Evolutionary conservation across 805 yeast species (phyloP), one percentile per base, ranked within the genome.

Genomic region (Brettanomyces naardenensis): DNA sequence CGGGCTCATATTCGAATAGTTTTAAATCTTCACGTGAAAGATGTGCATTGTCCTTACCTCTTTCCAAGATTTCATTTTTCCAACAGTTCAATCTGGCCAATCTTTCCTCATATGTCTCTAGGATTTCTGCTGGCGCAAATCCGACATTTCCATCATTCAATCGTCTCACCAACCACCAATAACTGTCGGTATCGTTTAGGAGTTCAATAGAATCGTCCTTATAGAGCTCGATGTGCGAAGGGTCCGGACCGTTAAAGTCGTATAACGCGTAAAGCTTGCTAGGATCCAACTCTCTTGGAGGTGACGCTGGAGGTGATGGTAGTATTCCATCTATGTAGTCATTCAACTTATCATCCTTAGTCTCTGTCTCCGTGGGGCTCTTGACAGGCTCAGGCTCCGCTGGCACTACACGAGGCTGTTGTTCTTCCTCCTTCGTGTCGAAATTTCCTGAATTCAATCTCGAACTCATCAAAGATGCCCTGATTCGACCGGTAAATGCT

Each of bases 81-180:
- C 90, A 86, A 60, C 95, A 85, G 56, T 92, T 92, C 29, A 89
- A 66, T 39, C 97, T 69, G 0, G 98, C 98, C 38, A 92, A 62
- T 41, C 97, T 68, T 60, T 92, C 98, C 33, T 78, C 82, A 44
- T 85, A 88, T 0, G 95, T 86, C 59, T 92, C 98, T 27, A 92
- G 64, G 41, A 92, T 77, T 57, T 92, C 98, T 1, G 97, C 97
- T 1, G 98, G 98, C 2, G 94, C 94, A 65, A 89, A 92, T 1
- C 98, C 98, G 37, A 90, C 78, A 43, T 44, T 49, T 9, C 41
- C 44, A 43, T 61, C 64, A 11, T 58, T 53, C 33, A 64, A 40
- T 41, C 72, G 69, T 21, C 65, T 58, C 21, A 92, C 90, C 9
- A 90, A 66, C 97, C 98, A 92, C 98, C 98, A 92, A 61, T 92